A percentile compares a stretch with the other conserved stretches of the same genome.
These are phyloP conservation scores for Moricandia moricandioides DNA, from an alignment of 345 rosid species.

Conservation along the genomic window DNA sequence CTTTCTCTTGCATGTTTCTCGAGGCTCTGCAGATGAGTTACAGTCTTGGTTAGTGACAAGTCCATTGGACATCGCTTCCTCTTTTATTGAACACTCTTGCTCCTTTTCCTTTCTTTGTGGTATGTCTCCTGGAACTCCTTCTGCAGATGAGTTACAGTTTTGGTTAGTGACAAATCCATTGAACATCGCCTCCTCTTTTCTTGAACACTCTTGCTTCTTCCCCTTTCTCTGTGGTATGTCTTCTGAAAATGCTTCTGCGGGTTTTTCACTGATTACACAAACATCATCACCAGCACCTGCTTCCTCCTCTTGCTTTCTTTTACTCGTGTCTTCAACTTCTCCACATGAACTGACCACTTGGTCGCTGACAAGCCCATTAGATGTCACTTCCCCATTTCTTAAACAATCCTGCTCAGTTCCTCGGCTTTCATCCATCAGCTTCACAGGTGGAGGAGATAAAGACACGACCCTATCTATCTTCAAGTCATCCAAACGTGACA, in stretches of 20 bases:
- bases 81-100: conserved; percentile 15
- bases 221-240: conserved; percentile 1
- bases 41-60: conserved; percentile 18
- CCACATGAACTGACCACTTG: conserved; percentile 26
- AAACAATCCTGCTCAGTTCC: conserved; percentile 22
- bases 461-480: conserved; percentile 42
- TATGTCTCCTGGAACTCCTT: background rate
- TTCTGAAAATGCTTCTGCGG: background rate
- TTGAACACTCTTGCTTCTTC: conserved; percentile 18
- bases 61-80: conserved; percentile 4
- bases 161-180: conserved; percentile 13
- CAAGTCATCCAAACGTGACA: conserved; percentile 45
- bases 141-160: conserved; percentile 21
- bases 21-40: conserved; percentile 20
- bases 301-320: conserved; percentile 21
- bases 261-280: conserved; percentile 6
- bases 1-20: conserved; percentile 25
- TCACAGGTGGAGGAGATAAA: conserved; percentile 35
- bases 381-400: conserved; percentile 10
- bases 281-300: conserved; percentile 7
- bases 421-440: conserved; percentile 17
- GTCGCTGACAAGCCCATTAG: background rate
- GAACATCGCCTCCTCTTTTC: background rate
- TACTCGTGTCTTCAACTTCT: conserved; percentile 12
- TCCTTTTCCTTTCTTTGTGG: background rate